Evolutionary conservation across 2,329 filamentous ascomycete genomes (phyloP), one percentile per base, ranked within the genome.

Genomic region (Cylindrodendrum hubeiense): DNA sequence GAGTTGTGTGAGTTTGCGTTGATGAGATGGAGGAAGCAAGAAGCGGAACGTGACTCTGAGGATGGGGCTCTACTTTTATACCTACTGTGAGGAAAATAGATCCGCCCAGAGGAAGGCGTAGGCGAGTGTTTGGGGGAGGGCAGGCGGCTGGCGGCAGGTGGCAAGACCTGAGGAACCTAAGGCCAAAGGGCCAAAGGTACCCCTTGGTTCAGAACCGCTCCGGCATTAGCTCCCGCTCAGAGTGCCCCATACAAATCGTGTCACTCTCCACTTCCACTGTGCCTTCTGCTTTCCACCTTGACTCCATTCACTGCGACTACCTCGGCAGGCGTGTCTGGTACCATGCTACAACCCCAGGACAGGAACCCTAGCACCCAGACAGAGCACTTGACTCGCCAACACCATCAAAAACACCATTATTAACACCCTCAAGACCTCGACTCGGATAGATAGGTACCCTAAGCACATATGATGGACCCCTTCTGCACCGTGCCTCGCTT

Each of bases 1-100:
- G 15, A 34, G 26, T 53, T 54, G 47, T 57, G 39, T 49, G 53
- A 30, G 66, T 62, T 19, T 39, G 37, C 26, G 57, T 54, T 61
- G 56, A 21, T 56, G 56, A 53, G 47, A 33, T 57, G 60, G 37
- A 44, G 39, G 39, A 44, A 30, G 26, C 9, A 28, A 19, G 33
- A 39, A 19, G n/a, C 15, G 53, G 24, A 47, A 47, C 10, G 47
- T 47, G 44, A 28, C 47, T 21, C 46, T 50, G 28, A 15, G 26
- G 47, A 50, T n/a, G 26, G 30, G 17, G 17, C n/a, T 21, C 9
- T n/a, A 50, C 13, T 50, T 50, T 50, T 22, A 19, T 50, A 21
- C 24, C 44, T 22, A n/a, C 41, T 21, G 34, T n/a, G 52, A 58
- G 44, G 33, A 15, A 46, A 30, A 17, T 33, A 39, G 50, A 33